phyloP scores from a whole-genome alignment of 306 rosid genomes.

The Bauhinia variegata region DNA sequence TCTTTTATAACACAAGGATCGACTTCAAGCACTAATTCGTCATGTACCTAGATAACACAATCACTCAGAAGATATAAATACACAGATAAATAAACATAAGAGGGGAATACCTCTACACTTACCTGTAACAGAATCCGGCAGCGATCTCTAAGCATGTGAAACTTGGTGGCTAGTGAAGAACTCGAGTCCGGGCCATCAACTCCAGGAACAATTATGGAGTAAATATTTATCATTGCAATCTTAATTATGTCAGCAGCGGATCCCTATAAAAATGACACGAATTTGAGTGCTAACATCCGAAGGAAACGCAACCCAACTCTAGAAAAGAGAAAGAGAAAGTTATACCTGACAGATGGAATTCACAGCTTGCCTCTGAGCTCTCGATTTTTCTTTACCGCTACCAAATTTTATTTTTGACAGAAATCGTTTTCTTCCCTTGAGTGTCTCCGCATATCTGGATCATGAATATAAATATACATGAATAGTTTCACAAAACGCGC shows the following conservation, averaged over 20 bases:
- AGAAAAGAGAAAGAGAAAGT: conserved; percentile 19
- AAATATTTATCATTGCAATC: conserved; percentile 81
- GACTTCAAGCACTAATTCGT: conserved; percentile 91
- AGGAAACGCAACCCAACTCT: conserved; percentile 2
- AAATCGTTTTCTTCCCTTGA: conserved; percentile 86
- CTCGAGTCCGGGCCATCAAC: conserved; percentile 45
- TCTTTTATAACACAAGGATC: conserved; percentile 75
- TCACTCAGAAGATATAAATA: conserved; percentile 18
- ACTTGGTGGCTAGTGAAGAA: conserved; percentile 48
- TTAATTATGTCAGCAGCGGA: conserved; percentile 96
- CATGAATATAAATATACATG: conserved; percentile 27
- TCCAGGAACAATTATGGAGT: conserved; percentile 55
- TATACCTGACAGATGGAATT: conserved; percentile 94
- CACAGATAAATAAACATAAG: background rate
- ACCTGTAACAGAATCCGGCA: conserved; percentile 93
- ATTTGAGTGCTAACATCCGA: conserved; percentile 27
- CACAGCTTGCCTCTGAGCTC: conserved; percentile 96
- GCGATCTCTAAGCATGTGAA: conserved; percentile 58
- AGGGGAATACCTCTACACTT: conserved; percentile 28
- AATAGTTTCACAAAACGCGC: conserved; percentile 8
- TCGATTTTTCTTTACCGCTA: conserved; percentile 70
- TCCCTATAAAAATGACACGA: conserved; percentile 58
- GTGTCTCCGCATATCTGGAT: conserved; percentile 78
- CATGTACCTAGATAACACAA: conserved; percentile 74
- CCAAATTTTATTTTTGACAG: conserved; percentile 88